Conservation (phyloP, 2,329 filamentous ascomycete genomes). For the Coniella lustricola region DNA sequence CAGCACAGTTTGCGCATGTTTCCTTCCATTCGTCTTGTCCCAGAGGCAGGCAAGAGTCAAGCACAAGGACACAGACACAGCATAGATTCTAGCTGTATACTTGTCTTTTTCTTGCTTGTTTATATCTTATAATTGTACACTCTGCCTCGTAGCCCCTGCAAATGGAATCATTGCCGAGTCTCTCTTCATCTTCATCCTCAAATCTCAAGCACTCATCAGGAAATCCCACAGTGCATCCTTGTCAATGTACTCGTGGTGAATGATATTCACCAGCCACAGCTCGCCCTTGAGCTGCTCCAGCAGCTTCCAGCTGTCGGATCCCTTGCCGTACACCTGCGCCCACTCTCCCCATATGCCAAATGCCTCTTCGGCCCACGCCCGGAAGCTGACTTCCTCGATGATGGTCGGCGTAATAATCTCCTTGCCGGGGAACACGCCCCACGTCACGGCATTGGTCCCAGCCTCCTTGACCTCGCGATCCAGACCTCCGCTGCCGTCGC, state of each 20-base stretch:
- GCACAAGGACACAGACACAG: too few relatives aligned
- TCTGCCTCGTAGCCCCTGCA: neutral
- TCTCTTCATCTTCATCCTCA: too few relatives aligned
- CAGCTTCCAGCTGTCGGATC: constrained; percentile 63
- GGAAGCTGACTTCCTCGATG: constrained; percentile 90
- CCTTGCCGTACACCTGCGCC: constrained; percentile 71
- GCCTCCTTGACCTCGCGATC: constrained; percentile 26
- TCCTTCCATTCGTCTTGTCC: too few relatives aligned
- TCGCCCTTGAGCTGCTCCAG: constrained; percentile 61
- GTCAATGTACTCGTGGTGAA: constrained; percentile 72
- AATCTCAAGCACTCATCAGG: constrained; percentile 43
- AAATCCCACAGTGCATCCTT: constrained; percentile 66
- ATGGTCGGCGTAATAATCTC: constrained; percentile 96
- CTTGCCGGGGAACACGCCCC: constrained; percentile 92
- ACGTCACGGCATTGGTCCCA: constrained; percentile 89
- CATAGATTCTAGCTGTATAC: too few relatives aligned
- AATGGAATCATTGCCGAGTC: too few relatives aligned
- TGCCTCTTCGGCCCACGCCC: constrained; percentile 90
- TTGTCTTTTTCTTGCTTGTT: neutral
- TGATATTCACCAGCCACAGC: constrained; percentile 85
- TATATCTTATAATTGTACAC: neutral
- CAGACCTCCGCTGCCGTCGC: constrained; percentile 37
- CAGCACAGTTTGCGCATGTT: too few relatives aligned
- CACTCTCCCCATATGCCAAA: constrained; percentile 95
- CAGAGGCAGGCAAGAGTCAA: too few relatives aligned